These are phyloP conservation scores for Gossypium ekmanianum DNA, from an alignment of 345 rosid species.

Conservation along the genomic window DNA sequence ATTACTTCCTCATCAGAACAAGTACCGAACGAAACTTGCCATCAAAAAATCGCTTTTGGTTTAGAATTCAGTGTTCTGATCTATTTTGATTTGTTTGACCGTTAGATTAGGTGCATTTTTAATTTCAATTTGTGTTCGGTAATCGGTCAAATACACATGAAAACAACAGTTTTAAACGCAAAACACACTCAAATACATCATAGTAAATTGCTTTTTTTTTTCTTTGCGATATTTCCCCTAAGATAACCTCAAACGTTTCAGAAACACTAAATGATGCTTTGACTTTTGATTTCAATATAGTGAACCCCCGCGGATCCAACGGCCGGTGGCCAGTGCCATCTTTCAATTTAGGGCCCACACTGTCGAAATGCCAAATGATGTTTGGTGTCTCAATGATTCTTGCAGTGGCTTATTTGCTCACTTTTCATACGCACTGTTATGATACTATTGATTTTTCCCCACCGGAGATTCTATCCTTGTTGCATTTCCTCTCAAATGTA, in stretches of 20 bases:
- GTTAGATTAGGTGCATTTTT: neutral
- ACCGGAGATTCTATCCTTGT: slow-evolving; percentile 60
- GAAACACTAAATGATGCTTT: neutral
- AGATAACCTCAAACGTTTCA: neutral
- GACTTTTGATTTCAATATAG: slow-evolving; percentile 30
- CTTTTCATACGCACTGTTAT: too few relatives aligned
- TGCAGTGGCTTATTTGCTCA: slow-evolving; percentile 34
- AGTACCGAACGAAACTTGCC: too few relatives aligned
- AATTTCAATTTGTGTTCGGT: neutral
- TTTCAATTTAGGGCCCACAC: slow-evolving; percentile 43
- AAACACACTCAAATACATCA: too few relatives aligned
- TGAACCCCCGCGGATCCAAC: slow-evolving; percentile 53
- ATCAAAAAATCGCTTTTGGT: too few relatives aligned
- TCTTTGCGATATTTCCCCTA: too few relatives aligned
- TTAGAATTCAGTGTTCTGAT: neutral
- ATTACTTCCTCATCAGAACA: too few relatives aligned
- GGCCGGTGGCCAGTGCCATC: slow-evolving; percentile 41
- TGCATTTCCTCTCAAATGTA: slow-evolving; percentile 52
- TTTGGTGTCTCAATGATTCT: slow-evolving; percentile 68
- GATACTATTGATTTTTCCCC: slow-evolving; percentile 44
- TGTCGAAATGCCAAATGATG: slow-evolving; percentile 41
- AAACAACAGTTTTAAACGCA: too few relatives aligned
- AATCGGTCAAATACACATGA: too few relatives aligned
- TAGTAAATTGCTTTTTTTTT: too few relatives aligned
- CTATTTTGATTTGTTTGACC: neutral